Evolutionary conservation across 495 filamentous ascomycete species (phyloP).

Genomic region (Penicillium arizonense): DNA sequence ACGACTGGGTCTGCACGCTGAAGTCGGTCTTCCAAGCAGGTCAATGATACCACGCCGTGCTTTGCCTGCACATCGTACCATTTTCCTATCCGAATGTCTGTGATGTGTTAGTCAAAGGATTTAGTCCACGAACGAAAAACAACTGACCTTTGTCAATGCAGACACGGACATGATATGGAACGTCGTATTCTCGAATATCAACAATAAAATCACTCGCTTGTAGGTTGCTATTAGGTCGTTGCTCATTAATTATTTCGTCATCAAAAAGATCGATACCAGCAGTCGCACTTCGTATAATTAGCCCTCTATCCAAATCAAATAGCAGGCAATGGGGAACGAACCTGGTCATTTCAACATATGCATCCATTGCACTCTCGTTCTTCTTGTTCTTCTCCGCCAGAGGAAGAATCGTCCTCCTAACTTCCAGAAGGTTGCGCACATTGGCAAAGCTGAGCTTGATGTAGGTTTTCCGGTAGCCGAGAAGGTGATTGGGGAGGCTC

Average conservation of each 20-base stretch:
- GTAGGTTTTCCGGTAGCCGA: slow-evolving; percentile 86
- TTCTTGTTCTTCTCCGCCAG: slow-evolving; percentile 96
- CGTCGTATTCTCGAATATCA: slow-evolving; percentile 98
- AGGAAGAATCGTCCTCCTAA: slow-evolving; percentile 78
- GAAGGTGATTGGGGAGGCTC: slow-evolving; percentile 91
- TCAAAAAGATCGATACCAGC: slow-evolving; percentile 96
- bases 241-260: slow-evolving; percentile 80
- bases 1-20: slow-evolving; percentile 91
- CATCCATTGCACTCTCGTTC: slow-evolving; percentile 92
- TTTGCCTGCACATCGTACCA: slow-evolving; percentile 97
- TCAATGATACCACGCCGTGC: slow-evolving; percentile 79
- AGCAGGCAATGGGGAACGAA: slow-evolving; percentile 38
- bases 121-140: not conserved
- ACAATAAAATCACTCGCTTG: slow-evolving; percentile 97
- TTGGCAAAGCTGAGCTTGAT: slow-evolving; percentile 85
- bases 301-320: not conserved
- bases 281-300: slow-evolving; percentile 57
- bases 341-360: slow-evolving; percentile 94
- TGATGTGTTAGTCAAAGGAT: slow-evolving; percentile 11
- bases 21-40: slow-evolving; percentile 83
- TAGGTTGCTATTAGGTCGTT: slow-evolving; percentile 75
- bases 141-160: slow-evolving; percentile 85
- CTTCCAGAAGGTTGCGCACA: slow-evolving; percentile 78
- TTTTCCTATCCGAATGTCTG: slow-evolving; percentile 92
- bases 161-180: slow-evolving; percentile 98